These are phyloP conservation scores for Colletotrichum incanum DNA, from an alignment of 2,329 filamentous ascomycete genomes.

Conservation along the genomic window DNA sequence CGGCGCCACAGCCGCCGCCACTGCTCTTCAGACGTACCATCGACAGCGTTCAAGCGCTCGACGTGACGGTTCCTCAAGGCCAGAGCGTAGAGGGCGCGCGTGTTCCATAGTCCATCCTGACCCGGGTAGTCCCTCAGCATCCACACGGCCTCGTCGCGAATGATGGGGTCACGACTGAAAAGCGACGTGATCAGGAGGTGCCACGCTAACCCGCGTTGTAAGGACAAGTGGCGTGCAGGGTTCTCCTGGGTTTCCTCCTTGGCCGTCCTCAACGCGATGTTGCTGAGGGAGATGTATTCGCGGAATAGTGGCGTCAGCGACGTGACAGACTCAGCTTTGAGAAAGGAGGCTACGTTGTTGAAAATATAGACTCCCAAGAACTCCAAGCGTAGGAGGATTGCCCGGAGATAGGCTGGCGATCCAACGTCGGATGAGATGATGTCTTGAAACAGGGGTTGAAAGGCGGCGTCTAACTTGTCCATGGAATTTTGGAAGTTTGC, in stretches of 20 bases:
- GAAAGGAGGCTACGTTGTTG: constrained; percentile 48
- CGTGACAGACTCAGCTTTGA: constrained; percentile 44
- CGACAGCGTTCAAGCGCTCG: constrained; percentile 48
- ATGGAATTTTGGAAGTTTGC: constrained; percentile 31
- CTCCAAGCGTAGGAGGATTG: constrained; percentile 53
- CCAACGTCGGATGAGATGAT: constrained; percentile 48
- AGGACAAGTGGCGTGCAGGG: constrained; percentile 47
- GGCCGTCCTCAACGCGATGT: constrained; percentile 47
- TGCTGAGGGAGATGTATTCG: constrained; percentile 53
- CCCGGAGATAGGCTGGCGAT: constrained; percentile 50
- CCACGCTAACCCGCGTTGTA: constrained; percentile 51
- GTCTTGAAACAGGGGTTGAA: constrained; percentile 52
- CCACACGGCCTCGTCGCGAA: constrained; percentile 51
- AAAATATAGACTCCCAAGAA: constrained; percentile 50
- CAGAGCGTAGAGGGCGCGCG: constrained; percentile 48
- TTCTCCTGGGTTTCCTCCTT: constrained; percentile 39
- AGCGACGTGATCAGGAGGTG: constrained; percentile 47
- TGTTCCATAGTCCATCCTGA: constrained; percentile 53
- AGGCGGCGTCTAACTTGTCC: constrained; percentile 48
- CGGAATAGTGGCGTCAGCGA: constrained; percentile 50
- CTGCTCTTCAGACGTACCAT: constrained; percentile 51
- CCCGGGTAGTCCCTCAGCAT: constrained; percentile 53
- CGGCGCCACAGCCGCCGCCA: constrained; percentile 52
- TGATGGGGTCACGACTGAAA: constrained; percentile 52
- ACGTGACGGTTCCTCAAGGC: constrained; percentile 48